Percentiles rank a stretch among this genome's conserved stretches.
phyloP scores from a whole-genome alignment of 306 rosid species.

The Rubus parviflorus region DNA sequence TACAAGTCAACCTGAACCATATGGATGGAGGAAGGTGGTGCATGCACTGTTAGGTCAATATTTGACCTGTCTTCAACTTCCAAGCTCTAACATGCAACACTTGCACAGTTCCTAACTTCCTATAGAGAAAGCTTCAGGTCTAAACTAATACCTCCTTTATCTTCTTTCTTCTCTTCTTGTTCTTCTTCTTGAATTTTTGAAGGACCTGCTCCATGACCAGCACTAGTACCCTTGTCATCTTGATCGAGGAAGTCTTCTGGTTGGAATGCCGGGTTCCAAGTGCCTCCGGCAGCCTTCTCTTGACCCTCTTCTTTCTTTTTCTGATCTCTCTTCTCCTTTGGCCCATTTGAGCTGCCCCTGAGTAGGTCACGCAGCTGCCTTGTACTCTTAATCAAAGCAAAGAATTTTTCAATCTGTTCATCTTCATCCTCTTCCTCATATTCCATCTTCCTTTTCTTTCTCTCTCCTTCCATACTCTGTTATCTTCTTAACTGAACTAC shows the following conservation, averaged over 20 bases:
- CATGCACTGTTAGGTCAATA: not conserved
- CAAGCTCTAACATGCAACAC: not conserved
- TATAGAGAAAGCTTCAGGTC: conserved; percentile 75
- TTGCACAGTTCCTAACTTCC: conserved; percentile 16
- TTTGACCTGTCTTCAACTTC: not conserved
- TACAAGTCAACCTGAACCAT: conserved; percentile 2
- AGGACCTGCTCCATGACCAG: conserved; percentile 22
- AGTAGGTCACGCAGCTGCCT: conserved; percentile 44
- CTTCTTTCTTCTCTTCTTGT: conserved; percentile 15
- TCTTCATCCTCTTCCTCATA: conserved; percentile 51
- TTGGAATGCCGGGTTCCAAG: conserved; percentile 71
- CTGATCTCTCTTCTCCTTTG: conserved; percentile 17
- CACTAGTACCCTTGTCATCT: conserved; percentile 5
- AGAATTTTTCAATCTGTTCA: conserved; percentile 62
- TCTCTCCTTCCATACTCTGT: conserved; percentile 49
- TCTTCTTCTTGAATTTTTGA: conserved; percentile 25
- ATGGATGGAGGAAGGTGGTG: not conserved
- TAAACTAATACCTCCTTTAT: conserved; percentile 30
- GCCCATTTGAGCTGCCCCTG: conserved; percentile 9
- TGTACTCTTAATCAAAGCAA: conserved; percentile 66
- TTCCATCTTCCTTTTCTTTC: conserved; percentile 58
- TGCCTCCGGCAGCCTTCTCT: conserved; percentile 13
- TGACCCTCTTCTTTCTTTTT: not conserved
- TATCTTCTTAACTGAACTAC: not conserved
- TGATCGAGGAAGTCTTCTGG: conserved; percentile 68